phyloP scores from a whole-genome alignment of 169 alveolate genomes.

The Hepatocystis sp. region DNA sequence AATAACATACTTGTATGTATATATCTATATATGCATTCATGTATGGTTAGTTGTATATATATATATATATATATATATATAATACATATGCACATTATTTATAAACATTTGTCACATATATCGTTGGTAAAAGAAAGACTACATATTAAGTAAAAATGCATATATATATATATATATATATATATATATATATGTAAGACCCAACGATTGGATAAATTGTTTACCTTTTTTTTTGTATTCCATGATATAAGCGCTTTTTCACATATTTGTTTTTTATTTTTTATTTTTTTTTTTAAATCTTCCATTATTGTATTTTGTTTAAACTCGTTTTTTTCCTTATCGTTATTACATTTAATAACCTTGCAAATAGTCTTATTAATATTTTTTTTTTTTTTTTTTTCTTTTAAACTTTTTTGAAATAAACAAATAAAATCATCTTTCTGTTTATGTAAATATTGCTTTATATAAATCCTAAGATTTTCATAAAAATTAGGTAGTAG shows the following conservation, averaged over 20 bases:
- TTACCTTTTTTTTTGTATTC: constrained; percentile 35
- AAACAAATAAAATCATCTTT: constrained; percentile 8
- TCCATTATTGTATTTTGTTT: not conserved
- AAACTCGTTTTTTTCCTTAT: not conserved
- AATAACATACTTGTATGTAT: not conserved
- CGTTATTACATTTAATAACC: not conserved
- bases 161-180: not conserved
- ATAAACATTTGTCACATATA: no score
- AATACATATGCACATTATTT: no score
- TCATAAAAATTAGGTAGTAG: constrained; percentile 58
- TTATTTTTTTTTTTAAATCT: not conserved
- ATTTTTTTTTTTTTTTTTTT: constrained; percentile 10
- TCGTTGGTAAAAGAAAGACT: no score
- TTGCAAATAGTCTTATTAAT: not conserved
- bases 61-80: no score
- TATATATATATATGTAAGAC: not conserved
- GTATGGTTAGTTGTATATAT: no score
- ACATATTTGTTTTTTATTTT: not conserved
- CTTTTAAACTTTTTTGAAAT: constrained; percentile 26
- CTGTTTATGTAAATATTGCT: constrained; percentile 37
- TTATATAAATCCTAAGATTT: constrained; percentile 34
- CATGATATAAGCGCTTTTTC: constrained; percentile 2
- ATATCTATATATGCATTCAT: no score
- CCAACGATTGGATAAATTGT: no score
- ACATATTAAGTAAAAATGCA: no score